A percentile compares a stretch with the other conserved stretches of the same genome.
Conservation (phyloP, 306 rosid genomes). For the Quercus berberidifolia region DNA sequence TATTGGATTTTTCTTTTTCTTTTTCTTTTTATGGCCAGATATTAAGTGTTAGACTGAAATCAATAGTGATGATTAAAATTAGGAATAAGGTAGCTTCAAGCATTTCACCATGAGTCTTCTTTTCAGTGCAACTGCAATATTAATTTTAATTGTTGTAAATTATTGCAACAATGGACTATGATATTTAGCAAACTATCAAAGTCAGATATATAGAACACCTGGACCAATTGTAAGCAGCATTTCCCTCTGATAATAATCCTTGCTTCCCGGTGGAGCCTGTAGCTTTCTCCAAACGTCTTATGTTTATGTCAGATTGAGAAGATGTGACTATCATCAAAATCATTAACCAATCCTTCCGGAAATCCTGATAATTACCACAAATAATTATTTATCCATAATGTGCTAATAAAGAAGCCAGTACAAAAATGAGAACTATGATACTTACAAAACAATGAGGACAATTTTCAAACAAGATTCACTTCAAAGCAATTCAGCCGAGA, state of each 20-base stretch:
- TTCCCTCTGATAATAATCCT: constrained; percentile 91
- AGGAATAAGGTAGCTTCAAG: too few relatives aligned
- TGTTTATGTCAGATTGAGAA: constrained; percentile 88
- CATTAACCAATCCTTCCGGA: constrained; percentile 88
- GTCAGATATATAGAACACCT: constrained; percentile 47
- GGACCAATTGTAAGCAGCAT: constrained; percentile 97
- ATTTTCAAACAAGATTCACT: not conserved
- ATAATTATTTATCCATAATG: not conserved
- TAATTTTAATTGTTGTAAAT: constrained; percentile 6
- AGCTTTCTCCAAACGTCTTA: constrained; percentile 98
- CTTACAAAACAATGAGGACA: not conserved
- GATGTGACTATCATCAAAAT: constrained; percentile 90
- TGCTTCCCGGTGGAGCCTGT: constrained; percentile 96
- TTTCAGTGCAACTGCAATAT: not conserved
- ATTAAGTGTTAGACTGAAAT: too few relatives aligned
- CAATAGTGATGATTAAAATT: too few relatives aligned
- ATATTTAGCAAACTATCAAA: constrained; percentile 13
- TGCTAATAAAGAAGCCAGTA: constrained; percentile 1
- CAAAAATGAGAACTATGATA: not conserved
- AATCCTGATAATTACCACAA: constrained; percentile 50
- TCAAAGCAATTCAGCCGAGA: not conserved
- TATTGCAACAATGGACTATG: constrained; percentile 6
- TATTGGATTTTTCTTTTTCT: too few relatives aligned
- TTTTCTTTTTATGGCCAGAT: too few relatives aligned
- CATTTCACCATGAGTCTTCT: not conserved